Evolutionary conservation across 495 filamentous ascomycete genomes (phyloP).

Genomic region (Xylona heveae): DNA sequence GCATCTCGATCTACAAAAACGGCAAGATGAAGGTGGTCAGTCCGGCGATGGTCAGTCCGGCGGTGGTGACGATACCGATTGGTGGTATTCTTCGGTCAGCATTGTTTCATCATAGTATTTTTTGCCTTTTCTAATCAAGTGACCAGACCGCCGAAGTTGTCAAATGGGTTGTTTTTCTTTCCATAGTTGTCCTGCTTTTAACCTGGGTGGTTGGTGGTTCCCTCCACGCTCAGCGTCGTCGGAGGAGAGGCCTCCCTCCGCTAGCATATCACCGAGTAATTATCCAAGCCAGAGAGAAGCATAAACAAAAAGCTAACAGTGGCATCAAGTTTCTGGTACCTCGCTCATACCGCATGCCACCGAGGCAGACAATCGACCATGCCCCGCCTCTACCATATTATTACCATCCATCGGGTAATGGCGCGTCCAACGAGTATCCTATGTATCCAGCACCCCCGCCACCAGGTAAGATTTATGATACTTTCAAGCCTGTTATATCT

Average conservation of each 20-base stretch:
- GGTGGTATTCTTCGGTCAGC: too few relatives aligned
- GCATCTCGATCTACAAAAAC: neutral
- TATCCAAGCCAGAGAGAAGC: neutral
- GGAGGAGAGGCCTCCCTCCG: constrained; percentile 36
- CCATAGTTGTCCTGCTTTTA: constrained; percentile 26
- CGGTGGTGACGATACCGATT: neutral
- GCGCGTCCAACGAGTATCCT: constrained; percentile 11
- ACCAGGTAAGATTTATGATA: constrained; percentile 3
- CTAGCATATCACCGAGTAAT: constrained; percentile 47
- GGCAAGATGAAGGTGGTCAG: constrained; percentile 1
- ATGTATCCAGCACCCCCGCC: constrained; percentile 3
- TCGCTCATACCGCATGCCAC: constrained; percentile 36
- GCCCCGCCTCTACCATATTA: constrained; percentile 20
- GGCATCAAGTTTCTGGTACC: constrained; percentile 15
- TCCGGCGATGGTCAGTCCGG: neutral
- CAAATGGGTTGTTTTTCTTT: constrained; percentile 44
- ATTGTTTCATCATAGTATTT: too few relatives aligned
- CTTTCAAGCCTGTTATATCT: too few relatives aligned
- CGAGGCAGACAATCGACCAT: constrained; percentile 29
- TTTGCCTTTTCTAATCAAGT: too few relatives aligned
- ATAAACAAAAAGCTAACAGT: neutral
- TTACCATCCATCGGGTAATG: constrained; percentile 19
- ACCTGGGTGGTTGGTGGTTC: constrained; percentile 36
- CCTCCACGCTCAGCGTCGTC: constrained; percentile 39
- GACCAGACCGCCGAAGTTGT: constrained; percentile 33